phyloP scores from a whole-genome alignment of 345 rosid genomes.

The Aquilaria yunnanensis region DNA sequence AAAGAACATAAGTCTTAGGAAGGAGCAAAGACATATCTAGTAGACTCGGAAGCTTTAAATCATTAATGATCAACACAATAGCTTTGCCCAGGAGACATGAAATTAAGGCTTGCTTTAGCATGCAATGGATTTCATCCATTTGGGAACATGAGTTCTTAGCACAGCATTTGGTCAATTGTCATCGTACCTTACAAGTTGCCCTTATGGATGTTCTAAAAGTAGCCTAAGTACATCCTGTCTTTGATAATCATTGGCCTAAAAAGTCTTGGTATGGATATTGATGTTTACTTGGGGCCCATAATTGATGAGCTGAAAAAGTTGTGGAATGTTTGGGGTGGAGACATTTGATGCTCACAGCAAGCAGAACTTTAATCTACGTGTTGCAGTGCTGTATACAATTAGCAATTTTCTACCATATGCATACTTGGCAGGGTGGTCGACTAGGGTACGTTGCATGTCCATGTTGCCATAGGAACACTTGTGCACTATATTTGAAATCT shows the following conservation, averaged over 20 bases:
- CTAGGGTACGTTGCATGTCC: neutral
- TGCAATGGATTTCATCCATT: slow-evolving; percentile 9
- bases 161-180: slow-evolving; percentile 5
- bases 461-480: neutral
- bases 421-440: neutral
- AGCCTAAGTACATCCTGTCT: neutral
- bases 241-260: neutral
- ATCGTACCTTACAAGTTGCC: slow-evolving; percentile 6
- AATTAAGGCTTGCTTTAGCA: neutral
- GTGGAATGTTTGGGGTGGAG: neutral
- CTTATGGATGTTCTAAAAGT: slow-evolving; percentile 1
- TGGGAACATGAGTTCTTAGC: neutral
- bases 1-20: neutral
- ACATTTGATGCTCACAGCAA: neutral
- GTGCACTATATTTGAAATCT: neutral
- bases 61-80: neutral
- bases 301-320: neutral
- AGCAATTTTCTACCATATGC: neutral
- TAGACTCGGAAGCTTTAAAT: slow-evolving; percentile 3
- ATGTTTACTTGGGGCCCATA: neutral
- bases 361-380: neutral
- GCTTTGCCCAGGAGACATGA: neutral
- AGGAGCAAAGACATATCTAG: neutral
- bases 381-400: neutral
- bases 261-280: neutral